phyloP scores from a whole-genome alignment of 192 early-diverging fungal genomes.

The Coemansia guatemalensis region DNA sequence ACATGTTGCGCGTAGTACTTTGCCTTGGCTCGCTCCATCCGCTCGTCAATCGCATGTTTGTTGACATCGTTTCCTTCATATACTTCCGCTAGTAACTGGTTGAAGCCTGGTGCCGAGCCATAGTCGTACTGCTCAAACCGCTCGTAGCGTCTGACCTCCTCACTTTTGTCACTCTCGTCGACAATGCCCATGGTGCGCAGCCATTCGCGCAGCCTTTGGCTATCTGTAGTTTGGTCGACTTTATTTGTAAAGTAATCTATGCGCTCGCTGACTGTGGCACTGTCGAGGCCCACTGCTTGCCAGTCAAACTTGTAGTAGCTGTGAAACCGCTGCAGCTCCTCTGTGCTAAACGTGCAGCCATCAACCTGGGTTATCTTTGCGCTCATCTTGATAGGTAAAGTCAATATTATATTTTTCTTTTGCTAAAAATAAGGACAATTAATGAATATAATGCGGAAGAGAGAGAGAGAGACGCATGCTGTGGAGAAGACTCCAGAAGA shows the following conservation, averaged over 20 bases:
- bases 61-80: conserved; percentile 11
- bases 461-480: too few species aligned
- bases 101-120: conserved; percentile 37
- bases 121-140: conserved; percentile 45
- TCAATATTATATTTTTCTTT: too few species aligned
- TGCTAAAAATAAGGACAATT: too few species aligned
- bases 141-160: conserved; percentile 17
- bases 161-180: conserved; percentile 10
- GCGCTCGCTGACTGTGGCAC: conserved; percentile 12
- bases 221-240: conserved; percentile 11
- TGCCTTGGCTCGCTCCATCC: conserved; percentile 43
- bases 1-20: conserved; percentile 31
- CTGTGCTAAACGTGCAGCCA: conserved; percentile 38
- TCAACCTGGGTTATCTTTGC: conserved; percentile 38
- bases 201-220: conserved; percentile 31
- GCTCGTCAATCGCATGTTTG: conserved; percentile 29
- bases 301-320: conserved; percentile 37
- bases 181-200: conserved; percentile 37
- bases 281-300: conserved; percentile 4
- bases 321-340: conserved; percentile 51
- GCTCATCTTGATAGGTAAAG: too few species aligned
- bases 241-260: conserved; percentile 26
- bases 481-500: too few species aligned
- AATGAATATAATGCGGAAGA: too few species aligned
- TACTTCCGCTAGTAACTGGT: conserved; percentile 26